Evolutionary conservation across 2,329 filamentous ascomycete genomes (phyloP).

Genomic region (Tolypocladium capitatum): DNA sequence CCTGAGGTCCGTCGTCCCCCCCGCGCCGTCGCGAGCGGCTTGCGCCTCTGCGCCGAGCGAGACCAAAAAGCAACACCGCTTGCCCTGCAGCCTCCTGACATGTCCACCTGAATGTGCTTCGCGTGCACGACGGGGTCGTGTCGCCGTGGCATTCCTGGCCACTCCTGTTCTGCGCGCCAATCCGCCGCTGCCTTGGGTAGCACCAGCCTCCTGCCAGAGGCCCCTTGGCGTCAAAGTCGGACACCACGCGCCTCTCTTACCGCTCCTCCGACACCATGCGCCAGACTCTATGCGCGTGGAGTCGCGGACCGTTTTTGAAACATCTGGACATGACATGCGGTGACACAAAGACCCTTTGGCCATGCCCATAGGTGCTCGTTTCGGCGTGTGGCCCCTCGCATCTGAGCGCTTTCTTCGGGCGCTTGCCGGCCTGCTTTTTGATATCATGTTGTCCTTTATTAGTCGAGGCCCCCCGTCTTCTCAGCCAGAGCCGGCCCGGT

Average conservation of each 20-base stretch:
- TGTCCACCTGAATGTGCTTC: neutral
- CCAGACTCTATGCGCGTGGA: neutral
- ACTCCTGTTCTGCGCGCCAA: neutral
- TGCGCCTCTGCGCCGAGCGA: neutral
- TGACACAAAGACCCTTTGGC: neutral
- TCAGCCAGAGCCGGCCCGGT: neutral
- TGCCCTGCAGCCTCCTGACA: neutral
- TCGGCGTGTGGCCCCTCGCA: neutral
- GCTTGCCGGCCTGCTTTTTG: neutral
- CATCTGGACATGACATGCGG: neutral
- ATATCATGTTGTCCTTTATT: too few species aligned
- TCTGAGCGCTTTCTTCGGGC: neutral
- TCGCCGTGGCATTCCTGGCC: neutral
- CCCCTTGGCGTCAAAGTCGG: neutral
- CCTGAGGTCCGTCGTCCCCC: too few species aligned
- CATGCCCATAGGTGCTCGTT: neutral
- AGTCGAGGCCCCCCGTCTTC: neutral
- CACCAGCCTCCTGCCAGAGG: neutral
- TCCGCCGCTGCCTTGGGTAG: neutral
- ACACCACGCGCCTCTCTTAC: neutral
- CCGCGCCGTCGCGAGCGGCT: too few species aligned
- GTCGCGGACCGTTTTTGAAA: neutral
- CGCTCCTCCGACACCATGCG: neutral
- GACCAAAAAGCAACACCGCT: neutral
- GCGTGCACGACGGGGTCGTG: neutral